phyloP scores from a whole-genome alignment of 1,284 basidiomycete genomes.

The Takashimella koratensis region DNA sequence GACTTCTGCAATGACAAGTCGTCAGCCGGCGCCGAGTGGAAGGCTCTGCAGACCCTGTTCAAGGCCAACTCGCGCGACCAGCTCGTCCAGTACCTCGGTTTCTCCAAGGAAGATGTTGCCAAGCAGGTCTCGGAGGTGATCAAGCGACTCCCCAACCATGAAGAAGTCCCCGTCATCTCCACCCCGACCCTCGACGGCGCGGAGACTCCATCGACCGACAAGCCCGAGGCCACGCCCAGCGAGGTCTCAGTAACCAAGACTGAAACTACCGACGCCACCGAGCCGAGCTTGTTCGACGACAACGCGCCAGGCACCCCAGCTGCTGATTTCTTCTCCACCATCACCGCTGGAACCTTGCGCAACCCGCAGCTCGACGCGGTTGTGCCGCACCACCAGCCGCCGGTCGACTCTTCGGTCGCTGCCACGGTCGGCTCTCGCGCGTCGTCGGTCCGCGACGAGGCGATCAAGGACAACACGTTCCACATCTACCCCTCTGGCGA shows the following conservation, averaged over 20 bases:
- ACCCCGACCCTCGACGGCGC: slow-evolving; percentile 37
- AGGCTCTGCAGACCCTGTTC: slow-evolving; percentile 83
- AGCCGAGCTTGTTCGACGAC: slow-evolving; percentile 71
- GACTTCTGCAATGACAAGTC: slow-evolving; percentile 60
- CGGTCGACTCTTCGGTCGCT: slow-evolving; percentile 79
- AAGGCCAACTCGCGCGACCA: slow-evolving; percentile 84
- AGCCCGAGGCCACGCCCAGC: slow-evolving; percentile 61
- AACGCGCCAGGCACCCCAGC: slow-evolving; percentile 37
- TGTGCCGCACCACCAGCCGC: slow-evolving; percentile 74
- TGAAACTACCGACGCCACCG: slow-evolving; percentile 57
- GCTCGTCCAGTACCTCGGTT: slow-evolving; percentile 85
- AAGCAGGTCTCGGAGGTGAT: slow-evolving; percentile 76
- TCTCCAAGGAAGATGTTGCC: slow-evolving; percentile 83
- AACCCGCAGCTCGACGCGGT: slow-evolving; percentile 60
- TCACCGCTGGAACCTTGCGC: slow-evolving; percentile 55
- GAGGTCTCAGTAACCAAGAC: slow-evolving; percentile 60
- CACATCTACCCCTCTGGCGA: slow-evolving; percentile 86
- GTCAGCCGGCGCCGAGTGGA: slow-evolving; percentile 62
- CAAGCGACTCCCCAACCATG: slow-evolving; percentile 56
- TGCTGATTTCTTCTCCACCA: slow-evolving; percentile 81
- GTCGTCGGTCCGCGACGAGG: slow-evolving; percentile 75
- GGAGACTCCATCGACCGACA: slow-evolving; percentile 40
- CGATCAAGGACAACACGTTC: slow-evolving; percentile 67
- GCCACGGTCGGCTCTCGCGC: slow-evolving; percentile 84
- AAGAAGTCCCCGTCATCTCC: slow-evolving; percentile 32